Evolutionary conservation across 208 protist genomes (phyloP).

Genomic region (Acanthamoeba triangularis): DNA sequence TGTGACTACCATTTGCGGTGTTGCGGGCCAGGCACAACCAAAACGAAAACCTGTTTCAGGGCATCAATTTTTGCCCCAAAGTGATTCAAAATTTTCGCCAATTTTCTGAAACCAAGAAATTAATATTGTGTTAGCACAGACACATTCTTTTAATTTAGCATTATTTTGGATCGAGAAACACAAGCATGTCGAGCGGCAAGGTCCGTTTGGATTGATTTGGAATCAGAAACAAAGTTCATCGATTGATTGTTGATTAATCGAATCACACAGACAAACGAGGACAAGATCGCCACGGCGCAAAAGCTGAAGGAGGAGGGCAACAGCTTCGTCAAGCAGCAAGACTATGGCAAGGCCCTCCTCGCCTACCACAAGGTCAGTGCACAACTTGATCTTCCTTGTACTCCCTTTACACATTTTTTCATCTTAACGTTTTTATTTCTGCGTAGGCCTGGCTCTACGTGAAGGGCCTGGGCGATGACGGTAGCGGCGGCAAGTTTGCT

Average conservation of each 20-base stretch:
- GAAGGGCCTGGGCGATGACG: constrained; percentile 4
- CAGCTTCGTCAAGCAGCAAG: constrained; percentile 28
- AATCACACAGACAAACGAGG: background rate
- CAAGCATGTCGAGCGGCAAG: too few relatives aligned
- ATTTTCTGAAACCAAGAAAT: too few relatives aligned
- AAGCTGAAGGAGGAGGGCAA: constrained; percentile 39
- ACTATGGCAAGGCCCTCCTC: constrained; percentile 35
- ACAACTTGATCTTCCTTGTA: background rate
- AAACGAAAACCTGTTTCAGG: too few relatives aligned
- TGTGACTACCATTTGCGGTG: too few relatives aligned
- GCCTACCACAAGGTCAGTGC: constrained; percentile 22
- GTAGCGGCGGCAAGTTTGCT: background rate
- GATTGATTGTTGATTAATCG: background rate
- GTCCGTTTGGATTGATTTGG: background rate
- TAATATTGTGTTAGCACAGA: too few relatives aligned
- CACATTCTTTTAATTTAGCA: too few relatives aligned
- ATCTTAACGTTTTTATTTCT: background rate
- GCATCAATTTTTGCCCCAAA: too few relatives aligned
- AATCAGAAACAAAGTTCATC: background rate
- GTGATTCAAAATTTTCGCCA: too few relatives aligned
- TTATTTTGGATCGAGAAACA: too few relatives aligned
- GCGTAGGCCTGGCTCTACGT: constrained; percentile 4
- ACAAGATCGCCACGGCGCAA: constrained; percentile 17
- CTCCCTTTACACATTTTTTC: background rate
- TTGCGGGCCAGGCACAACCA: too few relatives aligned